Evolutionary conservation across 129 eudicot genomes (phyloP).

Genomic region (Logfia minima): DNA sequence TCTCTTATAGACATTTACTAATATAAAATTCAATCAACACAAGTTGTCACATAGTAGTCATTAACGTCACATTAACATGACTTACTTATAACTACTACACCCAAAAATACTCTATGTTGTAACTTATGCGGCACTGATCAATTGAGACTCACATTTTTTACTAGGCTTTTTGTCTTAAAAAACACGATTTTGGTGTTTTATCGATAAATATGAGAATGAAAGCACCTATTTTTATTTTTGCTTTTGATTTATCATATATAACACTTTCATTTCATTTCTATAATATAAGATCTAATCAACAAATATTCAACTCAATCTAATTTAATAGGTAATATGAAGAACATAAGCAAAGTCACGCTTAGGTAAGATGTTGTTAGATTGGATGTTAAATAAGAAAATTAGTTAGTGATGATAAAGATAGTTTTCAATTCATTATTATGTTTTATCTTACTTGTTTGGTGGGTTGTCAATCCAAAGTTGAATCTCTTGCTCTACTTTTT

Average conservation of each 20-base stretch:
- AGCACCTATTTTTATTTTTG: too few relatives aligned
- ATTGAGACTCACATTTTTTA: too few relatives aligned
- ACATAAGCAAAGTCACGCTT: constrained; percentile 25
- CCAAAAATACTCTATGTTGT: too few relatives aligned
- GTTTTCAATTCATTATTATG: constrained; percentile 29
- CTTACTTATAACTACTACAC: neutral
- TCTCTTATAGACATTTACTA: neutral
- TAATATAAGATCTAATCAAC: too few relatives aligned
- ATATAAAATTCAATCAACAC: too few relatives aligned
- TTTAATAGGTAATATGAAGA: neutral
- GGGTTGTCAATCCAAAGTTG: constrained; percentile 34
- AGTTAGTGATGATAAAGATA: constrained; percentile 39
- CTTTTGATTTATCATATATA: too few relatives aligned
- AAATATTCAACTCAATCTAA: neutral
- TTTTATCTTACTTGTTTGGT: constrained; percentile 37
- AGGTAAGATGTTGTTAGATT: constrained; percentile 37
- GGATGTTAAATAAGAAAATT: constrained; percentile 30
- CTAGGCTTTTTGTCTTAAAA: too few relatives aligned
- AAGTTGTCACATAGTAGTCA: too few relatives aligned
- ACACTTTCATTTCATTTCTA: too few relatives aligned
- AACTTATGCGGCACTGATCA: too few relatives aligned
- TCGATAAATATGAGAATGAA: too few relatives aligned
- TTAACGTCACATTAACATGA: neutral
- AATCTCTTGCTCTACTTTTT: constrained; percentile 18
- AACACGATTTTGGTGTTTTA: too few relatives aligned